Base-by-base conservation (phyloP, 352 stramenopile species). In the Phytophthora chlamydospora region DNA sequence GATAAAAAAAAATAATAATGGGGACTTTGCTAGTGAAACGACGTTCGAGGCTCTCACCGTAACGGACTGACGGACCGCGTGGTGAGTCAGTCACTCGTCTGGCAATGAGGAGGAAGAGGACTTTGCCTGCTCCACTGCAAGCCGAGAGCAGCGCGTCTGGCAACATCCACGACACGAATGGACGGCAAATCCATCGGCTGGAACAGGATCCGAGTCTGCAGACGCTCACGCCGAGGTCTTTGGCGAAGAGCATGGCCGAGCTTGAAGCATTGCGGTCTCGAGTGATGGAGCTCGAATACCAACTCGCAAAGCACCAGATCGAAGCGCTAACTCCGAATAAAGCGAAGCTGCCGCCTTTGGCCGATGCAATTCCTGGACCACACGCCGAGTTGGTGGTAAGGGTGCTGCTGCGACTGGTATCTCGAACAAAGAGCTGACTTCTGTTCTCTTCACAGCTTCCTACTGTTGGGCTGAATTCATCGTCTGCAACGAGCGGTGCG, bases 231-330 rank as follows among this genome's bases (percentile, higher is more conserved):
- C 79, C 78, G 4, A 71, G 79, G 3, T 77, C 76, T 4, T 58
- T 88, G n/a, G 79, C 82, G 1, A 76, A 81, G 35, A 89, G 57
- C 29, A 75, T 87, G 54, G 71, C 77, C 0, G 79, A 88, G 34
- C 70, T 89, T 0, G 71, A 86, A 16, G 66, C 73, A 6, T 31
- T 89, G 31, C 72, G 72, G 27, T 81, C 51, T 7, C 69, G 79
- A 19, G 77, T 89, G 1, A 50, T 73, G 3, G 75, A 85, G 12
- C 66, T 89, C 5, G 75, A 91, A 47, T 68, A 78, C 16, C 73
- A 83, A 38, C 66, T 91, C 36, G 72, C 77, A 36, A 65, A 76
- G 19, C 78, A 87, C 41, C 66, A 84, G 17, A 73, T 83, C 17
- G 72, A 82, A 61, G 61, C 61, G 16, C 45, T 75, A 10, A 73